These are phyloP conservation scores for Marchantia paleacea DNA, from an alignment of 225 moss, liverwort and hornwort genomes.

Conservation along the genomic window DNA sequence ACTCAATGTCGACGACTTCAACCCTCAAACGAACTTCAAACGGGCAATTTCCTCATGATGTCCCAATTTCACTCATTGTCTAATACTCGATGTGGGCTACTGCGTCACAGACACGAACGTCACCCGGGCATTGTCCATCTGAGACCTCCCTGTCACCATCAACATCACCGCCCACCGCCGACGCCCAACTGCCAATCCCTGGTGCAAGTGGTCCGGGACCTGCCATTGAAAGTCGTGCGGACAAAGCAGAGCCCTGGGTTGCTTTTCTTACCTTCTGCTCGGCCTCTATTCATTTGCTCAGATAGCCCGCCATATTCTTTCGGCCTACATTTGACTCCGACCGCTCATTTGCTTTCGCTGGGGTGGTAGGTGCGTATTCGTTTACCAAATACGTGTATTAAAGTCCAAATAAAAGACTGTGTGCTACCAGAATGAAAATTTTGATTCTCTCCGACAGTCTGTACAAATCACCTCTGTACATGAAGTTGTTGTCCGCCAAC, in stretches of 20 bases:
- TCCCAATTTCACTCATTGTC: neutral
- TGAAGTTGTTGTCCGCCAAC: too few species aligned
- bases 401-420: too few species aligned
- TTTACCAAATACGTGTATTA: too few species aligned
- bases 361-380: too few species aligned
- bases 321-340: neutral
- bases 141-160: slow-evolving; percentile 12
- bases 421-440: too few species aligned
- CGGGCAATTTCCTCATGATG: neutral
- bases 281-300: neutral
- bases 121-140: slow-evolving; percentile 23
- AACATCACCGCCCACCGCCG: neutral
- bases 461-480: too few species aligned
- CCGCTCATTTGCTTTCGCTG: too few species aligned
- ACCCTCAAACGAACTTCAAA: neutral
- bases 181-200: neutral
- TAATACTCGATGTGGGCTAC: neutral
- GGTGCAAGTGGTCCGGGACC: neutral
- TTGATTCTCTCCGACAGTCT: too few species aligned
- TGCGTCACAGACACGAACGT: slow-evolving; percentile 18
- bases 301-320: neutral
- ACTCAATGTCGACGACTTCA: neutral
- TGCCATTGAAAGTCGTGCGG: neutral
- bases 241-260: neutral
- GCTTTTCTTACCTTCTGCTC: neutral